Conservation (phyloP, 2,329 filamentous ascomycete genomes). For the Penicillium psychrosexuale region DNA sequence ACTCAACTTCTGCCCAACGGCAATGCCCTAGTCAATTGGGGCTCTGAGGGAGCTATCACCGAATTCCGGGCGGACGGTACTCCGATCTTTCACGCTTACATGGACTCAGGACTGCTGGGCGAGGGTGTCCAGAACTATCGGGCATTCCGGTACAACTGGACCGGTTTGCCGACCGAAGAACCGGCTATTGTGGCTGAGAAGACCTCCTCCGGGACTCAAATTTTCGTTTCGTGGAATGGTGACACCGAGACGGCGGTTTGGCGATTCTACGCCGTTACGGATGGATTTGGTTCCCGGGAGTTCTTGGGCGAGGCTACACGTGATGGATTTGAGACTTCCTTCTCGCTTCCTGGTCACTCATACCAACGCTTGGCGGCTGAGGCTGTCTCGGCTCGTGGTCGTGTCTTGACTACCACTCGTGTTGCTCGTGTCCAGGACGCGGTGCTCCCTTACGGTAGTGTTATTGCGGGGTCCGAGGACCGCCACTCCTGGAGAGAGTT, state of each 20-base stretch:
- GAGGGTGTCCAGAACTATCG: conserved; percentile 42
- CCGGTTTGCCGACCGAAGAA: conserved; percentile 34
- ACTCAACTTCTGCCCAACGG: conserved; percentile 55
- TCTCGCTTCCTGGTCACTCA: conserved; percentile 18
- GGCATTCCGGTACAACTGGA: conserved; percentile 42
- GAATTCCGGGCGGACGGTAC: conserved; percentile 34
- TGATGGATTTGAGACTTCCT: conserved; percentile 31
- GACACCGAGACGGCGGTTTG: conserved; percentile 49
- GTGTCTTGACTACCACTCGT: conserved; percentile 27
- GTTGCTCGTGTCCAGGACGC: conserved; percentile 21
- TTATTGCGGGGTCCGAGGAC: not conserved
- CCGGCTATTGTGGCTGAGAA: conserved; percentile 39
- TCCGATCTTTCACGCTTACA: conserved; percentile 40
- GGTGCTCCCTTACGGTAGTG: conserved; percentile 16
- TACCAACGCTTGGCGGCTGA: conserved; percentile 44
- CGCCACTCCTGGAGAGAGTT: conserved; percentile 8
- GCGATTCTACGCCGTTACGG: conserved; percentile 48
- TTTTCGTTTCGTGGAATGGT: conserved; percentile 58
- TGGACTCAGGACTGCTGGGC: conserved; percentile 44
- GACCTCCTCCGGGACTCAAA: conserved; percentile 30
- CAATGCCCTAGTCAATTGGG: conserved; percentile 58
- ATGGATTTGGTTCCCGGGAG: conserved; percentile 24
- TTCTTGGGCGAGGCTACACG: conserved; percentile 29
- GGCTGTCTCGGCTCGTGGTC: conserved; percentile 27
- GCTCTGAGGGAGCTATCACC: conserved; percentile 47